These are phyloP conservation scores for Leucogyrophana mollusca DNA, from an alignment of 768 basidiomycete species.

Conservation along the genomic window DNA sequence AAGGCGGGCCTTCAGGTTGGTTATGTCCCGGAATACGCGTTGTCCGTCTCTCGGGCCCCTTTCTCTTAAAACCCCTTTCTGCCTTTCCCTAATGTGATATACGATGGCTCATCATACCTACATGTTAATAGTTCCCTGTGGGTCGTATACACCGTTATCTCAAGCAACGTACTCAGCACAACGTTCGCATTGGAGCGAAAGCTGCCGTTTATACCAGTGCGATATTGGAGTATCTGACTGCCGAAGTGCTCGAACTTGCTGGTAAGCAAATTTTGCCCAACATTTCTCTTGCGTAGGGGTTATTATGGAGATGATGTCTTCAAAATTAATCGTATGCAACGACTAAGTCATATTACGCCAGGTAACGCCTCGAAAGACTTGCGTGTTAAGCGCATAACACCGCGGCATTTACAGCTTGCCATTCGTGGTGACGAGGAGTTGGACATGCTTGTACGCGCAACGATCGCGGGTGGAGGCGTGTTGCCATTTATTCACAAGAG, in stretches of 20 bases:
- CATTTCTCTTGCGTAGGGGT: not conserved
- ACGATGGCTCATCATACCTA: not conserved
- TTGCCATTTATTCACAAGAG: slow-evolving; percentile 88
- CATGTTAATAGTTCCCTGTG: slow-evolving; percentile 90
- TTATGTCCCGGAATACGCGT: slow-evolving; percentile 21
- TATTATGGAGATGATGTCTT: not conserved
- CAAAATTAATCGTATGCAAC: not conserved
- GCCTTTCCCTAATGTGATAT: not conserved
- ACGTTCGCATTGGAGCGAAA: slow-evolving; percentile 95
- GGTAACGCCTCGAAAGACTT: slow-evolving; percentile 98
- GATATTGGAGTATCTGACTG: slow-evolving; percentile 93
- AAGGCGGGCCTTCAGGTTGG: slow-evolving; percentile 86
- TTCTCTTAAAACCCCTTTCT: not conserved
- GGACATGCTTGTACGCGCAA: slow-evolving; percentile 91
- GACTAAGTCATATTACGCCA: slow-evolving; percentile 23
- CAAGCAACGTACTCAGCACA: slow-evolving; percentile 89
- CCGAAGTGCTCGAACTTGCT: slow-evolving; percentile 93
- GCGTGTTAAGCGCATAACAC: slow-evolving; percentile 96
- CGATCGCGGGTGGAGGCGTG: slow-evolving; percentile 89
- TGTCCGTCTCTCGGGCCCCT: not conserved
- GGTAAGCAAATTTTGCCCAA: too few species aligned
- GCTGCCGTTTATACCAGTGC: slow-evolving; percentile 97
- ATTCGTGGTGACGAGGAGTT: slow-evolving; percentile 98
- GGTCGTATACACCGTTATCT: slow-evolving; percentile 97
- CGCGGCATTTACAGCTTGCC: slow-evolving; percentile 92